Conservation (phyloP, 2,329 filamentous ascomycete species). For the Diaporthe sp. region DNA sequence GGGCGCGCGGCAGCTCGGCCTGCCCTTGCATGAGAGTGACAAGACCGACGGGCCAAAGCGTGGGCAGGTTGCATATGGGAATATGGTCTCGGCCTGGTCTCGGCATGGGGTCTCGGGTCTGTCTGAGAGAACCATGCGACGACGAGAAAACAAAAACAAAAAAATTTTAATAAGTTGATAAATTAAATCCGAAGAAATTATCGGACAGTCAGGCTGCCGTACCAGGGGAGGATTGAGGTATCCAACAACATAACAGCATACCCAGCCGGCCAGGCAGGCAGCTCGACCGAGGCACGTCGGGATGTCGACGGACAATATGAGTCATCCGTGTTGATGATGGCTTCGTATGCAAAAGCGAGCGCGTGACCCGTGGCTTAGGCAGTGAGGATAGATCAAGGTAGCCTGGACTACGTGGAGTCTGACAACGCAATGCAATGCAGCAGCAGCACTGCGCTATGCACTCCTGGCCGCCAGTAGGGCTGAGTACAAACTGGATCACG, state of each 20-base stretch:
- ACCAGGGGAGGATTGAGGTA: conserved; percentile 15
- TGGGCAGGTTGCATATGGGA: conserved; percentile 20
- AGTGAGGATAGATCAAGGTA: conserved; percentile 2
- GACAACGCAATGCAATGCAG: neutral
- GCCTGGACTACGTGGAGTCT: conserved; percentile 8
- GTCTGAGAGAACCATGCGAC: neutral
- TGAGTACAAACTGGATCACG: conserved; percentile 8
- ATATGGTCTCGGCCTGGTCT: conserved; percentile 3
- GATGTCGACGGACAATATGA: neutral
- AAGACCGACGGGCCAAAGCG: conserved; percentile 24
- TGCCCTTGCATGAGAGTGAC: conserved; percentile 19
- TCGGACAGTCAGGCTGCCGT: neutral
- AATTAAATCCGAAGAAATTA: neutral
- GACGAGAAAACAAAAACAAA: too few relatives aligned
- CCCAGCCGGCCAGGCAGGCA: neutral
- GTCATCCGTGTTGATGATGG: conserved; percentile 12
- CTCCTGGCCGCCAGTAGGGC: conserved; percentile 24
- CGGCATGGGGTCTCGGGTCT: neutral
- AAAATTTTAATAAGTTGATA: too few relatives aligned
- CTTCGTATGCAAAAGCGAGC: conserved; percentile 18
- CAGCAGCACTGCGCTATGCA: neutral
- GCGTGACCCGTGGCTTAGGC: conserved; percentile 28
- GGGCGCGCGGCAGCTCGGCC: conserved; percentile 17
- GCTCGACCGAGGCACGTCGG: conserved; percentile 3
- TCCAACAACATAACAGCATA: neutral